Conservation (phyloP, 2,329 filamentous ascomycete species). For the Apiospora marii region DNA sequence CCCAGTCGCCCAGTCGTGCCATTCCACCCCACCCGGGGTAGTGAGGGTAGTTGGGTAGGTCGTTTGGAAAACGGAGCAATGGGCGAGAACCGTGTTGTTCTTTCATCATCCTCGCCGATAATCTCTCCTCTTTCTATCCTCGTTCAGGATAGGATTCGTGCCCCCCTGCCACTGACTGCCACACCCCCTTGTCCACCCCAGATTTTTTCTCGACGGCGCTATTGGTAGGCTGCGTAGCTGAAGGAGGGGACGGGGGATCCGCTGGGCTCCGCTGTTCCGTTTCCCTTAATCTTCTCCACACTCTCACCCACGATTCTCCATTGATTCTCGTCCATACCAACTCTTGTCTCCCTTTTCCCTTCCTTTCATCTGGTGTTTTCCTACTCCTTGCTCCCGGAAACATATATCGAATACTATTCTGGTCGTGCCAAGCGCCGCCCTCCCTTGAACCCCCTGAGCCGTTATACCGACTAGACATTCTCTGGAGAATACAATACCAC, state of each 20-base stretch:
- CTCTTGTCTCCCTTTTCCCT: constrained; percentile 28
- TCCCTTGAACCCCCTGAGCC: constrained; percentile 1
- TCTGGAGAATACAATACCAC: constrained; percentile 13
- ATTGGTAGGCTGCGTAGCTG: constrained; percentile 34
- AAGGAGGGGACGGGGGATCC: constrained; percentile 14
- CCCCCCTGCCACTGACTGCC: constrained; percentile 3
- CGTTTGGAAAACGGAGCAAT: constrained; percentile 11
- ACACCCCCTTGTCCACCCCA: constrained; percentile 34
- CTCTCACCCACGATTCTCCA: constrained; percentile 29
- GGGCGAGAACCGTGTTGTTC: not conserved
- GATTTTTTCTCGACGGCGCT: constrained; percentile 34
- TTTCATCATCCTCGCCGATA: constrained; percentile 8
- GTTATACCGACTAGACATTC: not conserved
- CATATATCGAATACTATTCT: constrained; percentile 1
- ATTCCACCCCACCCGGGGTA: constrained; percentile 2
- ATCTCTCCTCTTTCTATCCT: not conserved
- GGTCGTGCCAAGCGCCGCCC: constrained; percentile 6
- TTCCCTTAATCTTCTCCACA: constrained; percentile 37
- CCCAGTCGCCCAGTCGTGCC: not conserved
- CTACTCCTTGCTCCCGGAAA: constrained; percentile 6
- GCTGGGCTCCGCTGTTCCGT: constrained; percentile 33
- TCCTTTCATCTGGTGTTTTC: constrained; percentile 13
- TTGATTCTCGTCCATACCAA: constrained; percentile 26
- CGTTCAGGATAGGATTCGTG: not conserved
- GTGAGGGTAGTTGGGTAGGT: not conserved